These are phyloP conservation scores for Penicillium palitans DNA, from an alignment of 2,329 filamentous ascomycete species.

Conservation along the genomic window DNA sequence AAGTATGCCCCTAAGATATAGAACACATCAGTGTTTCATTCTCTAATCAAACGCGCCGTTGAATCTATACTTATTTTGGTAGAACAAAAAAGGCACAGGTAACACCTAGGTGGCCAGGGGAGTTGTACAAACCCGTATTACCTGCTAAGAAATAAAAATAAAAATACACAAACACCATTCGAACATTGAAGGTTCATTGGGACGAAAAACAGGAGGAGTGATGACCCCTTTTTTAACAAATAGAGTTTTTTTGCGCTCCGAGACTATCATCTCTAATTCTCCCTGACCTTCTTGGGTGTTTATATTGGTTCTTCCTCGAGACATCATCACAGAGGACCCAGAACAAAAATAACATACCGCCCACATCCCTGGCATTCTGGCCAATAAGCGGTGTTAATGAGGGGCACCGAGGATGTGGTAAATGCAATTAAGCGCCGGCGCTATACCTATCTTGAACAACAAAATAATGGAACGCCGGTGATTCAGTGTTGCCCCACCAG, in stretches of 20 bases:
- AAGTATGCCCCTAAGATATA: neutral
- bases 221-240: neutral
- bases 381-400: slow-evolving; percentile 1
- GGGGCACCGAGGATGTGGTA: neutral
- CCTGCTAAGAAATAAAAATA: neutral
- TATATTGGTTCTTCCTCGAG: slow-evolving; percentile 4
- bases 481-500: neutral
- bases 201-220: neutral
- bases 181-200: neutral
- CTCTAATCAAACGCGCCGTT: neutral
- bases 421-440: slow-evolving; percentile 9
- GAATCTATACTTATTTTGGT: neutral
- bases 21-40: neutral
- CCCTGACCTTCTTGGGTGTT: neutral
- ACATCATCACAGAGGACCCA: slow-evolving; percentile 4
- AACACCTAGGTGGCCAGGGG: neutral
- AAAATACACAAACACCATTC: neutral
- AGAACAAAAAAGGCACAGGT: neutral
- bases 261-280: neutral
- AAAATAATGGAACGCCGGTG: neutral
- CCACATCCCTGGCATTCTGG: neutral
- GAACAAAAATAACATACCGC: neutral
- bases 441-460: neutral
- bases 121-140: neutral
- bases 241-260: neutral